Conservation (phyloP, 1,284 basidiomycete species). For the Tremellales sp. region DNA sequence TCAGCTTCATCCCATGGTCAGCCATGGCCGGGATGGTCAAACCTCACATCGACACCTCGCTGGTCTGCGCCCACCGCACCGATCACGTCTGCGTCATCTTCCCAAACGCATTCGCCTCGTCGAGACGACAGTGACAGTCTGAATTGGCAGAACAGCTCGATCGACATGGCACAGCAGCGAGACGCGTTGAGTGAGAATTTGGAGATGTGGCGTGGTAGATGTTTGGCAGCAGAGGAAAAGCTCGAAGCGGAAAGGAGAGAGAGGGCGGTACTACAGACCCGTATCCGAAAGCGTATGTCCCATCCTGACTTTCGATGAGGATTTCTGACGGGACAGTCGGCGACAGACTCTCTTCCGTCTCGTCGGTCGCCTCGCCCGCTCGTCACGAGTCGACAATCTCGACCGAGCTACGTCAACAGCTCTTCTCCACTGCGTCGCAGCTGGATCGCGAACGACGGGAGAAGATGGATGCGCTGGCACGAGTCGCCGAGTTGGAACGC, state of each 20-base stretch:
- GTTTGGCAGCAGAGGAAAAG: slow-evolving; percentile 31
- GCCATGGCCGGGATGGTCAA: no score
- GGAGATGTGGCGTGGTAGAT: slow-evolving; percentile 37
- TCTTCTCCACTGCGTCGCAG: slow-evolving; percentile 33
- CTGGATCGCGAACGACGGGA: slow-evolving; percentile 36
- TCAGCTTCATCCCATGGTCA: no score
- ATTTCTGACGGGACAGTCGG: slow-evolving; percentile 17
- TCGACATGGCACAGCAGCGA: slow-evolving; percentile 43
- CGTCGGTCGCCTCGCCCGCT: slow-evolving; percentile 13
- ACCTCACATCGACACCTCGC: background rate
- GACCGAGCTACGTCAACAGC: slow-evolving; percentile 37
- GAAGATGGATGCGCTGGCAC: slow-evolving; percentile 18
- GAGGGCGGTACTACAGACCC: slow-evolving; percentile 25
- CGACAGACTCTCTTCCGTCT: slow-evolving; percentile 29
- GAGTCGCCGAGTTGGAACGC: slow-evolving; percentile 19
- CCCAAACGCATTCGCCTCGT: no score
- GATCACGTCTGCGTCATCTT: no score
- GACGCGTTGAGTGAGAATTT: slow-evolving; percentile 42
- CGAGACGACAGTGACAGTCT: no score
- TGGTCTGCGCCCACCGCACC: background rate
- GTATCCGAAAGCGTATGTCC: slow-evolving; percentile 40
- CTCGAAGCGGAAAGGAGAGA: slow-evolving; percentile 37
- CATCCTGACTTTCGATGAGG: background rate
- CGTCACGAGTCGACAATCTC: slow-evolving; percentile 7
- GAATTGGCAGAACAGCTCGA: slow-evolving; percentile 12